Percentiles rank a stretch among this genome's conserved stretches.
These are phyloP conservation scores for Hansenula lynferdii DNA, from an alignment of 1,139 yeast genomes.

Conservation along the genomic window DNA sequence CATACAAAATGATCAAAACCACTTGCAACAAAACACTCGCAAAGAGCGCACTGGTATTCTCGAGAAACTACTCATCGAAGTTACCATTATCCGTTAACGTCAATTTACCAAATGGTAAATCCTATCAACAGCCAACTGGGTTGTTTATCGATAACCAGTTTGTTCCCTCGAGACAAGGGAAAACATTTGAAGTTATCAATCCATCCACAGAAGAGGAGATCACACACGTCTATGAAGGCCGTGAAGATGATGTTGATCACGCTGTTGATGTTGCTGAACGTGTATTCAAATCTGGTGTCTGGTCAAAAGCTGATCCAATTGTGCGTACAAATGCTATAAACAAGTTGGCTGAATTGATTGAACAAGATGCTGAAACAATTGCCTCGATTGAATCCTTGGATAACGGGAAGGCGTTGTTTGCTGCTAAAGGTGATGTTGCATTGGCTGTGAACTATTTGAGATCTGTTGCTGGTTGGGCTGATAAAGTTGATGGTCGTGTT, in stretches of 20 bases:
- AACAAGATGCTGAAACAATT: constrained; percentile 48
- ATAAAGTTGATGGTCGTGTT: constrained; percentile 57
- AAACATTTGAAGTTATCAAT: constrained; percentile 36
- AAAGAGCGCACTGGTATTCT: background rate
- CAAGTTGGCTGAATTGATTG: constrained; percentile 55
- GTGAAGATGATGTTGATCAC: constrained; percentile 37
- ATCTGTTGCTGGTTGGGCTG: constrained; percentile 72
- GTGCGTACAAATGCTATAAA: constrained; percentile 46
- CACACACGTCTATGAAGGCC: constrained; percentile 37
- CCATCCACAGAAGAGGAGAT: constrained; percentile 43
- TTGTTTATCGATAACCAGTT: constrained; percentile 40
- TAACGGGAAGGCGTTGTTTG: constrained; percentile 61
- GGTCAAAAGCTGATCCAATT: constrained; percentile 34
- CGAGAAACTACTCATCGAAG: background rate
- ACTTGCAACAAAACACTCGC: background rate
- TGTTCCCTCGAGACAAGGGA: constrained; percentile 31
- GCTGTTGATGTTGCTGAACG: constrained; percentile 38
- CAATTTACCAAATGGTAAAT: constrained; percentile 47
- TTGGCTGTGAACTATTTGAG: constrained; percentile 51
- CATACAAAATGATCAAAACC: background rate
- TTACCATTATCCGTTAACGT: constrained; percentile 30
- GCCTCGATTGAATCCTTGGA: constrained; percentile 70
- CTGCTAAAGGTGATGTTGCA: constrained; percentile 48
- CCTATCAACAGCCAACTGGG: constrained; percentile 46
- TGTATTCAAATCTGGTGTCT: constrained; percentile 32